A percentile compares a stretch with the other conserved stretches of the same genome.
Conservation (phyloP, 192 early-diverging fungal genomes). For the Oehlia diaphana region DNA sequence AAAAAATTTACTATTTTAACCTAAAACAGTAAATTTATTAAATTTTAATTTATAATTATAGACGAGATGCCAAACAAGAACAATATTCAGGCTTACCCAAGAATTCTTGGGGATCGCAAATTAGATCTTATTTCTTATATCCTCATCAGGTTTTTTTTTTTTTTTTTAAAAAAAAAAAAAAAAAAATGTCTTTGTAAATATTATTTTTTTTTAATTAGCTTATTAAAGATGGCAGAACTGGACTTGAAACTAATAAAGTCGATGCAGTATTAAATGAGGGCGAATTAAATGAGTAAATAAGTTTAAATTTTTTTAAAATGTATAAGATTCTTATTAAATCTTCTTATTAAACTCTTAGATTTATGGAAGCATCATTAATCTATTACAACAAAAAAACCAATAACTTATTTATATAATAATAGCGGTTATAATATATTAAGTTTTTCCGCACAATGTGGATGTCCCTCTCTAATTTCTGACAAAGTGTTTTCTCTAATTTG, state of each 20-base stretch:
- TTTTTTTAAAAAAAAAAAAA: no score
- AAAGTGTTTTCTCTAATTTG: constrained; percentile 47
- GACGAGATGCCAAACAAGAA: not conserved
- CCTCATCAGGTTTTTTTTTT: not conserved
- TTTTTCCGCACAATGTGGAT: constrained; percentile 13
- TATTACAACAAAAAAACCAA: no score
- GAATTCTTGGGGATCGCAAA: constrained; percentile 21
- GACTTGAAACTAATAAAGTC: not conserved
- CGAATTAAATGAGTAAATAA: constrained; percentile 1
- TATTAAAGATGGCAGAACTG: constrained; percentile 20
- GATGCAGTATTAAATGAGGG: constrained; percentile 5
- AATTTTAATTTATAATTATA: not conserved
- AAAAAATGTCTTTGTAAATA: no score
- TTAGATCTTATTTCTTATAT: constrained; percentile 20
- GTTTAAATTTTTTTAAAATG: not conserved
- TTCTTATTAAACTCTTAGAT: no score
- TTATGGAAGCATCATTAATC: no score
- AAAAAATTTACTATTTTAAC: not conserved
- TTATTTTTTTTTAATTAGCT: not conserved
- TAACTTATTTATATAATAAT: no score
- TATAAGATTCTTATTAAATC: no score
- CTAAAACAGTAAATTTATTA: not conserved
- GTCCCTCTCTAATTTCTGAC: constrained; percentile 49
- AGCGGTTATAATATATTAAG: no score
- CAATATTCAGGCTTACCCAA: not conserved